A percentile compares a stretch with the other conserved stretches of the same genome.
Evolutionary conservation across 768 basidiomycete species (phyloP).

Genomic region (Trametes cubensis): DNA sequence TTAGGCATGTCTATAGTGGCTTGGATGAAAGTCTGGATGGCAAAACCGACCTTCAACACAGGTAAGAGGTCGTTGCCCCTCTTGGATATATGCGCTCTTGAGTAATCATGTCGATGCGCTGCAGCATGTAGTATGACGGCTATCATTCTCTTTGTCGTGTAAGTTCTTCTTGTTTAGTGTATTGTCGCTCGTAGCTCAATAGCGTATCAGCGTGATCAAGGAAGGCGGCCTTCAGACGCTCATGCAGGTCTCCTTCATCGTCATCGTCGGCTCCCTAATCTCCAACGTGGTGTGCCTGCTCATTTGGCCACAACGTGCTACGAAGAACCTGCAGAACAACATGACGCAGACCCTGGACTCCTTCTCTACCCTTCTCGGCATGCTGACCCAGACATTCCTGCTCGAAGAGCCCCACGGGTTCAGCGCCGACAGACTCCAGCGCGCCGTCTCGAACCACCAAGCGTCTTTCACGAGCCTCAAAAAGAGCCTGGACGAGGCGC

Average conservation of each 20-base stretch:
- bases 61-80: conserved; percentile 46
- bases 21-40: conserved; percentile 93
- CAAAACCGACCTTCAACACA: conserved; percentile 87
- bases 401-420: conserved; percentile 68
- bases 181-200: conserved; percentile 17
- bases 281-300: conserved; percentile 84
- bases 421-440: conserved; percentile 66
- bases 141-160: conserved; percentile 86
- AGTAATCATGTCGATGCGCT: neutral
- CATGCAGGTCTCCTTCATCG: conserved; percentile 74
- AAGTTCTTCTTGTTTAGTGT: conserved; percentile 26
- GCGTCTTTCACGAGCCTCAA: conserved; percentile 88
- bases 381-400: conserved; percentile 84
- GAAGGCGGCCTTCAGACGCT: conserved; percentile 84
- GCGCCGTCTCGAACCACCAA: conserved; percentile 84
- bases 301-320: conserved; percentile 87
- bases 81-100: neutral
- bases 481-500: conserved; percentile 83
- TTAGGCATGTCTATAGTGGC: conserved; percentile 79
- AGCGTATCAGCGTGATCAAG: conserved; percentile 65
- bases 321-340: conserved; percentile 76
- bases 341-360: conserved; percentile 87
- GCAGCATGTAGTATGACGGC: conserved; percentile 83
- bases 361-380: conserved; percentile 81
- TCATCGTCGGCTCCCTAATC: conserved; percentile 71